Evolutionary conservation across 371 early-diverging fungal species (phyloP), one percentile per base, ranked within the genome.

Genomic region (Lichtheimia hyalospora): DNA sequence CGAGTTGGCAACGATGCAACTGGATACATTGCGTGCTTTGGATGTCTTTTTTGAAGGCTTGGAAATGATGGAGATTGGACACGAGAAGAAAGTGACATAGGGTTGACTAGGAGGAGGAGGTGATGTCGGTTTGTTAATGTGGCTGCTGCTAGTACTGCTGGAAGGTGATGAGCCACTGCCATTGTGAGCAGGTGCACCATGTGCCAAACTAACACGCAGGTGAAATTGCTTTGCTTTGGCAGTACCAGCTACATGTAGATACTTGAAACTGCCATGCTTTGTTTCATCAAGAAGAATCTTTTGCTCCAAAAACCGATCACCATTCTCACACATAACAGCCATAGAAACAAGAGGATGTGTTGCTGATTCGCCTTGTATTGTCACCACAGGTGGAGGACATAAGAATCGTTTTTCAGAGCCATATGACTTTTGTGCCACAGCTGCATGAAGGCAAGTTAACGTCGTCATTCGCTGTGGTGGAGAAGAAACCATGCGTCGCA

Each of bases 341-440:
- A 90, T 83, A 43, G 84, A 70, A 44, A 91, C 77, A 74, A 54
- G 75, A 66, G 49, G 62, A 42, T 16, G 52, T 21, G 23, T 44
- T 42, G 7, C 53, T 1, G 46, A 46, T 27, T 20, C 56, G 14
- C 18, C 40, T 52, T 80, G 71, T 59, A 90, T 68, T 25, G 82
- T 78, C 2, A 92, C 84, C n/a, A 90, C 81, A 3, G 94, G 94
- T 24, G 94, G 93, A 52, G 94, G 94, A 60, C 93, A 93, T 39
- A 94, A 64, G 67, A 92, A 94, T 1, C 94, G 82, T 69, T 92
- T 93, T 68, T 94, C 94, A 56, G 88, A 84, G 14, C 94, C 94
- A 70, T 94, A 94, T 10, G 93, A 92, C 72, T 94, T 94, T 70
- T 94, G 94, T 8, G 92, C 94, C 13, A 89, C 89, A 2, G 84